A percentile compares a stretch with the other conserved stretches of the same genome.
These are phyloP conservation scores for Scutellaria baicalensis DNA, from an alignment of 257 asterid species.

Conservation along the genomic window DNA sequence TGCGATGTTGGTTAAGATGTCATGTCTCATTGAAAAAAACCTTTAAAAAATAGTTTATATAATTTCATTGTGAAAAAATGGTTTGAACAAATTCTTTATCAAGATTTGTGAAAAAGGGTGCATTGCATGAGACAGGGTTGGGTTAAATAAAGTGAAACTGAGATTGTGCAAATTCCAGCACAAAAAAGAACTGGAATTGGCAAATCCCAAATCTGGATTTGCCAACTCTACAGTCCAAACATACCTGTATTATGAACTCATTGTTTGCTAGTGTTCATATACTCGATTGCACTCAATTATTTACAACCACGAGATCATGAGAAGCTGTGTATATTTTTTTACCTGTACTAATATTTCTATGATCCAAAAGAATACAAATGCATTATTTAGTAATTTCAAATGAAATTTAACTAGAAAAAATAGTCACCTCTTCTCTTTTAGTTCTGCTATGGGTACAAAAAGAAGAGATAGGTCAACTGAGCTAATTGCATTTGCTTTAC, in stretches of 20 bases:
- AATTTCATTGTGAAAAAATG: too few species aligned
- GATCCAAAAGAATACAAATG: conserved; percentile 22
- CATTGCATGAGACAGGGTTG: too few species aligned
- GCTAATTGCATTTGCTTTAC: conserved; percentile 25
- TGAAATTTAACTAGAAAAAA: not conserved
- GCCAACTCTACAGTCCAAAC: too few species aligned
- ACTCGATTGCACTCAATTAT: conserved; percentile 10
- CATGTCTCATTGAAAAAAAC: too few species aligned
- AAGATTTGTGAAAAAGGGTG: too few species aligned
- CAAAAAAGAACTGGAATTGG: too few species aligned
- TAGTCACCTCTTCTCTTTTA: conserved; percentile 55
- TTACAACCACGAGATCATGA: conserved; percentile 13
- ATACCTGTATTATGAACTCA: not conserved
- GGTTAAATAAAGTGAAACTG: too few species aligned
- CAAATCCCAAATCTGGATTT: too few species aligned
- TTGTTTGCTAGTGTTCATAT: not conserved
- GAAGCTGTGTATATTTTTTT: not conserved
- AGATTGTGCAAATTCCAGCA: too few species aligned
- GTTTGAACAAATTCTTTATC: too few species aligned
- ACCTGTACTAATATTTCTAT: conserved; percentile 16
- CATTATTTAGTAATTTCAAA: not conserved
- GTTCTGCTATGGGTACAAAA: conserved; percentile 74
- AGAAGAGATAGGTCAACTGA: conserved; percentile 30
- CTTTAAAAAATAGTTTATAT: too few species aligned
- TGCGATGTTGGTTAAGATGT: too few species aligned